phyloP scores from a whole-genome alignment of 306 rosid genomes.

The Purshia tridentata region DNA sequence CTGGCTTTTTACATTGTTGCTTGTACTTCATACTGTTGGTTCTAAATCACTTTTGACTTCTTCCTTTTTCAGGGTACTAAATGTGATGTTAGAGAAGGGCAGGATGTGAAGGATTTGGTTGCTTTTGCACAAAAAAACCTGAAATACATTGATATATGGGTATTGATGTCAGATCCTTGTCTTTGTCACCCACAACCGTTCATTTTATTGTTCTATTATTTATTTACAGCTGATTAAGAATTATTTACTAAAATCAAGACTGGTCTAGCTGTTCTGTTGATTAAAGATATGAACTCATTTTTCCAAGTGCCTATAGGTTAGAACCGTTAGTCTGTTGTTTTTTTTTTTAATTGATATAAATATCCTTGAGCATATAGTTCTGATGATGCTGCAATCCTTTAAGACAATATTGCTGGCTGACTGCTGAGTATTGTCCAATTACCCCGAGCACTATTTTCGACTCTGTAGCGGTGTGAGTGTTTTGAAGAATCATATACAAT shows the following conservation, averaged over 20 bases:
- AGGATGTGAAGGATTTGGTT: constrained; percentile 80
- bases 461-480: background rate
- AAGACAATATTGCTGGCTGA: background rate
- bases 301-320: background rate
- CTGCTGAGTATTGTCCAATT: background rate
- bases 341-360: background rate
- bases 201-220: background rate
- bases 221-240: background rate
- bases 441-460: background rate
- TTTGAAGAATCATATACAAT: background rate
- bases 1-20: constrained; percentile 15
- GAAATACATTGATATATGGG: constrained; percentile 88
- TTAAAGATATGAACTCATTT: background rate
- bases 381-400: background rate
- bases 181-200: background rate
- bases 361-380: background rate
- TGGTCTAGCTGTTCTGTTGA: background rate
- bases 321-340: background rate
- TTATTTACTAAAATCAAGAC: background rate
- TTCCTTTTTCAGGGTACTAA: constrained; percentile 58
- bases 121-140: constrained; percentile 68
- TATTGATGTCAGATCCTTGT: constrained; percentile 20
- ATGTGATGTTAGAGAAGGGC: constrained; percentile 84
- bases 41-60: constrained; percentile 13
- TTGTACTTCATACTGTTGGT: constrained; percentile 25